A percentile compares a stretch with the other conserved stretches of the same genome.
These are phyloP conservation scores for Cicer bijugum DNA, from an alignment of 306 rosid genomes.

Conservation along the genomic window DNA sequence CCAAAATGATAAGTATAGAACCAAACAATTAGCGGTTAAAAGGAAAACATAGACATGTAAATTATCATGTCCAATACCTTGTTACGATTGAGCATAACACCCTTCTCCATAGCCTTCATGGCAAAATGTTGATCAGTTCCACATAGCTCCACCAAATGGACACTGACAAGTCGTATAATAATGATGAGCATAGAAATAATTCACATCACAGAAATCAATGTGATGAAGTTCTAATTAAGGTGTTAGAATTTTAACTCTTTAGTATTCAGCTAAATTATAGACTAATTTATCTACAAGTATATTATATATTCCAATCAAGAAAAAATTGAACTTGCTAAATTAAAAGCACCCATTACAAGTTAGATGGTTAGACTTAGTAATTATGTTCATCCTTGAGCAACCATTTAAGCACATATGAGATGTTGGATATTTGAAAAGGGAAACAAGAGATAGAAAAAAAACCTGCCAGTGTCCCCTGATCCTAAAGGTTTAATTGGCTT, in stretches of 20 bases:
- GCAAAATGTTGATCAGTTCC: constrained; percentile 74
- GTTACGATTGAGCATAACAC: constrained; percentile 86
- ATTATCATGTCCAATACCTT: constrained; percentile 57
- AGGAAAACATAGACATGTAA: background rate
- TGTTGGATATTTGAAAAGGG: constrained; percentile 24
- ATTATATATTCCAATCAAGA: constrained; percentile 11
- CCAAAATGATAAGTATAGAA: constrained; percentile 10
- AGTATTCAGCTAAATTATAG: constrained; percentile 19
- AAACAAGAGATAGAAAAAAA: constrained; percentile 26
- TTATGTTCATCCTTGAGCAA: background rate
- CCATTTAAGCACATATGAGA: constrained; percentile 24
- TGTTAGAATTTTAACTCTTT: constrained; percentile 16
- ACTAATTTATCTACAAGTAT: constrained; percentile 2
- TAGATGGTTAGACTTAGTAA: background rate
- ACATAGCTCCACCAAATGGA: constrained; percentile 76
- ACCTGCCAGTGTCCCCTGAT: constrained; percentile 98
- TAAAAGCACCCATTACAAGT: background rate
- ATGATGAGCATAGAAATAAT: background rate
- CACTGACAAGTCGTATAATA: constrained; percentile 52
- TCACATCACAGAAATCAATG: constrained; percentile 22
- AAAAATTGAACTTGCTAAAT: background rate
- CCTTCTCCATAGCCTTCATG: constrained; percentile 96
- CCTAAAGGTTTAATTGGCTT: constrained; percentile 90
- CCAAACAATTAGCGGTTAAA: background rate
- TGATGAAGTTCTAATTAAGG: background rate